Conservation (phyloP, 805 yeast genomes). For the Candida maris region DNA sequence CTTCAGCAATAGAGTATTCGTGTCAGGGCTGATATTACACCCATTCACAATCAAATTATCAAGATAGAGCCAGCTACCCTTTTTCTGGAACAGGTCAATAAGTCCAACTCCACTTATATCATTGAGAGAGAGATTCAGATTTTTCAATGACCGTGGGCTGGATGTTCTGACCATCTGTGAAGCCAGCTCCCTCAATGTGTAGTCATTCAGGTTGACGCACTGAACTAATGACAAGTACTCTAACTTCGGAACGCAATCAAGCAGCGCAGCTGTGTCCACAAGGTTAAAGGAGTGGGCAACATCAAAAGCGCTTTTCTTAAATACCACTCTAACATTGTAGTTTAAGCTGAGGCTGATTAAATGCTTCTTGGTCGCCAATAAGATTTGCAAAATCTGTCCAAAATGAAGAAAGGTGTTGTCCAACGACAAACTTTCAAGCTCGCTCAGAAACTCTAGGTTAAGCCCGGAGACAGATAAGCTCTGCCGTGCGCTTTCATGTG, state of each 20-base stretch:
- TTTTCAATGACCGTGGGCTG: slow-evolving; percentile 5
- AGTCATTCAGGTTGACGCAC: slow-evolving; percentile 21
- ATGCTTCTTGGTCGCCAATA: slow-evolving; percentile 8
- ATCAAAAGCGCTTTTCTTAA: slow-evolving; percentile 16
- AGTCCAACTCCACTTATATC: slow-evolving; percentile 23
- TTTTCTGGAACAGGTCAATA: slow-evolving; percentile 23
- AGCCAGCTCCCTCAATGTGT: slow-evolving; percentile 14
- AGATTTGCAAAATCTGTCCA: slow-evolving; percentile 9
- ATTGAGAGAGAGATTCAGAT: slow-evolving; percentile 20
- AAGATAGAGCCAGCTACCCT: slow-evolving; percentile 14
- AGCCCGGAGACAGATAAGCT: slow-evolving; percentile 3
- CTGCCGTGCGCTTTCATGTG: slow-evolving; percentile 1
- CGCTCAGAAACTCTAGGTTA: slow-evolving; percentile 6
- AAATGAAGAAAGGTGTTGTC: slow-evolving; percentile 14
- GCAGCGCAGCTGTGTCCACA: slow-evolving; percentile 10
- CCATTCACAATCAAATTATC: slow-evolving; percentile 15
- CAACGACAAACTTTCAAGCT: slow-evolving; percentile 7
- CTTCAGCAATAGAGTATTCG: slow-evolving; percentile 9
- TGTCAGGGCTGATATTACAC: slow-evolving; percentile 19
- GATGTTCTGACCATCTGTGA: slow-evolving; percentile 6
- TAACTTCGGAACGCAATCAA: slow-evolving; percentile 12
- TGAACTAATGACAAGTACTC: slow-evolving; percentile 13
- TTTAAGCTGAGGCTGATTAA: slow-evolving; percentile 9
- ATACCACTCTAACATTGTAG: slow-evolving; percentile 13
- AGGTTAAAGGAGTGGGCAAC: slow-evolving; percentile 2